phyloP scores from a whole-genome alignment of 78 protist species.

The Polysphondylium violaceum region DNA sequence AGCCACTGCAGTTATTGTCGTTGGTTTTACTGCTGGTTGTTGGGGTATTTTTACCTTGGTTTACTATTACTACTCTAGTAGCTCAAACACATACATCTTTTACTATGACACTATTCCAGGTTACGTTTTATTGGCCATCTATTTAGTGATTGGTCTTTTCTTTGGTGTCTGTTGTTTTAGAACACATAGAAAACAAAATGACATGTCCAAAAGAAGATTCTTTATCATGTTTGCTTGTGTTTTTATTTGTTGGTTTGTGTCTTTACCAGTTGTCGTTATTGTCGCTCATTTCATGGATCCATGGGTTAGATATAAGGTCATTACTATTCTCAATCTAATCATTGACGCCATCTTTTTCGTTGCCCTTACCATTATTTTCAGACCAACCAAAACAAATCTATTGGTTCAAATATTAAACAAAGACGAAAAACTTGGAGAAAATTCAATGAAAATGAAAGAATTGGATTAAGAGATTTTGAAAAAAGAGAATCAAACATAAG shows the following conservation, averaged over 20 bases:
- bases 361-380: slow-evolving; percentile 11
- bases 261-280: slow-evolving; percentile 33
- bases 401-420: slow-evolving; percentile 19
- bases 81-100: not conserved
- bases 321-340: slow-evolving; percentile 10
- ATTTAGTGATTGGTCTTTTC: slow-evolving; percentile 9
- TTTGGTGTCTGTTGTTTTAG: not conserved
- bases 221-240: slow-evolving; percentile 2
- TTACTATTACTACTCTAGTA: not conserved
- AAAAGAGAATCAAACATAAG: no score
- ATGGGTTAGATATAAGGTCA: slow-evolving; percentile 42
- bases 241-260: slow-evolving; percentile 34
- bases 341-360: slow-evolving; percentile 33
- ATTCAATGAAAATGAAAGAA: not conserved
- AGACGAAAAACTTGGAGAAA: slow-evolving; percentile 20
- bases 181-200: slow-evolving; percentile 31
- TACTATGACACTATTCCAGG: slow-evolving; percentile 55
- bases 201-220: slow-evolving; percentile 36
- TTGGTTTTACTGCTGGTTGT: not conserved
- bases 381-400: slow-evolving; percentile 24
- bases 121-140: slow-evolving; percentile 35
- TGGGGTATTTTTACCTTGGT: not conserved
- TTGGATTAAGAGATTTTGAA: no score
- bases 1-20: not conserved
- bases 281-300: slow-evolving; percentile 60